Evolutionary conservation across 768 basidiomycete species (phyloP).

Genomic region (Russula foetens): DNA sequence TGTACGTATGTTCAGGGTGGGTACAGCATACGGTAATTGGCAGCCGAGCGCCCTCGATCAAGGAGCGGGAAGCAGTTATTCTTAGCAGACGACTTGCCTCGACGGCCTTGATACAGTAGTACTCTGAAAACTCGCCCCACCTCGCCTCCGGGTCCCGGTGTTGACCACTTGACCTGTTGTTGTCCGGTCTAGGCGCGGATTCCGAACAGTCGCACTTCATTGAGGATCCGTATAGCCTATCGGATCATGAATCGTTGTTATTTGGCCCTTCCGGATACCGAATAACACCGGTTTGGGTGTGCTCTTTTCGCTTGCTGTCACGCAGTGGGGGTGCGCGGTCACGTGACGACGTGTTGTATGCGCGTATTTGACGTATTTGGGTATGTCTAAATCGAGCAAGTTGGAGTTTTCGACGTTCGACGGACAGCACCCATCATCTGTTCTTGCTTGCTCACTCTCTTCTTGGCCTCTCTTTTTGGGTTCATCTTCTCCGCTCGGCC

Average conservation of each 20-base stretch:
- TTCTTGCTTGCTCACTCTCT: neutral
- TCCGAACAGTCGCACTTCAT: too few species aligned
- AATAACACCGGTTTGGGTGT: neutral
- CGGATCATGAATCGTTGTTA: neutral
- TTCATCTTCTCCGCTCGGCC: neutral
- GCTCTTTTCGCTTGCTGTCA: too few species aligned
- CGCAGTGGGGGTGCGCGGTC: neutral
- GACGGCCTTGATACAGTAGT: too few species aligned
- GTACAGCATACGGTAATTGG: too few species aligned
- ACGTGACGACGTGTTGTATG: constrained; percentile 17
- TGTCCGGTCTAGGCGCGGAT: too few species aligned
- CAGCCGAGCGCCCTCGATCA: too few species aligned
- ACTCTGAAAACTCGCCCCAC: too few species aligned
- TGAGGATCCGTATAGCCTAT: neutral
- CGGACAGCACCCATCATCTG: neutral
- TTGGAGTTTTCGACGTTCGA: constrained; percentile 3
- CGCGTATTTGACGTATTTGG: constrained; percentile 4
- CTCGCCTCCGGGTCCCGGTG: neutral
- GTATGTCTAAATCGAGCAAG: neutral
- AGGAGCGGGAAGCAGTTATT: too few species aligned
- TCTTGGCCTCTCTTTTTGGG: neutral
- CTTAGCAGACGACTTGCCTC: too few species aligned
- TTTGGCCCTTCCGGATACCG: neutral
- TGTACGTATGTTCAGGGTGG: neutral
- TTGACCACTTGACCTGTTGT: neutral